Conservation (phyloP, 2,329 filamentous ascomycete genomes). For the Plenodomus biglobosus region DNA sequence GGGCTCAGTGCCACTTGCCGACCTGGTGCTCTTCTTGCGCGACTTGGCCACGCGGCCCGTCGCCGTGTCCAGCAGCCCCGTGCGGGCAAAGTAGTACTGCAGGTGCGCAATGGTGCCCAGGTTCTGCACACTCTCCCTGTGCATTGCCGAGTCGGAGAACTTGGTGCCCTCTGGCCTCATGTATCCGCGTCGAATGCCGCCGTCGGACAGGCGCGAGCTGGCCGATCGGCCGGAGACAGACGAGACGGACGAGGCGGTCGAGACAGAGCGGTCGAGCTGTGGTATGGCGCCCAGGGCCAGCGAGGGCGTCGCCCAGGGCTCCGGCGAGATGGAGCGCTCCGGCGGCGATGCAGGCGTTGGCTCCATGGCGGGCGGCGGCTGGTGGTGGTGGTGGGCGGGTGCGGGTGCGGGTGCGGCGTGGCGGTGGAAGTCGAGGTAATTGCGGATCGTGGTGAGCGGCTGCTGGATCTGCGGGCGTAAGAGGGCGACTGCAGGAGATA, state of each 20-base stretch:
- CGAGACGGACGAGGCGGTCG: slow-evolving; percentile 58
- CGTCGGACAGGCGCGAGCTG: slow-evolving; percentile 55
- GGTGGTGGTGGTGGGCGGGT: slow-evolving; percentile 16
- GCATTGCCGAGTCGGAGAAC: slow-evolving; percentile 87
- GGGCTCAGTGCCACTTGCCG: slow-evolving; percentile 35
- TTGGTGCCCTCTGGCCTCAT: slow-evolving; percentile 83
- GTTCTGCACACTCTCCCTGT: slow-evolving; percentile 92
- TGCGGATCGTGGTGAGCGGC: slow-evolving; percentile 10
- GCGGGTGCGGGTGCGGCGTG: slow-evolving; percentile 13
- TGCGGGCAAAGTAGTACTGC: slow-evolving; percentile 97
- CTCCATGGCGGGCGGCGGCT: slow-evolving; percentile 36
- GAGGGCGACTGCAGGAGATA: background rate
- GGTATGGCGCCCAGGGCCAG: slow-evolving; percentile 62
- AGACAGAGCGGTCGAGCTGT: slow-evolving; percentile 65
- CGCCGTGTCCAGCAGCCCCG: slow-evolving; percentile 89
- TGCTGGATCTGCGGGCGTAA: slow-evolving; percentile 1
- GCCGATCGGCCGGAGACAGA: slow-evolving; percentile 64
- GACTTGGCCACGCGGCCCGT: slow-evolving; percentile 80
- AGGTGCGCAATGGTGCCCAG: slow-evolving; percentile 95
- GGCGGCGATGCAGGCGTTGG: slow-evolving; percentile 44
- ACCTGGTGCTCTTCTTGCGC: slow-evolving; percentile 50
- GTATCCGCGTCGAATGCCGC: slow-evolving; percentile 71
- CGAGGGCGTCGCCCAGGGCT: slow-evolving; percentile 64
- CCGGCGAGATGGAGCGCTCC: slow-evolving; percentile 57
- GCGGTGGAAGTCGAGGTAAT: slow-evolving; percentile 11